Evolutionary conservation across 257 asterid species (phyloP), one percentile per base, ranked within the genome.

Genomic region (Ilex aquifolium): DNA sequence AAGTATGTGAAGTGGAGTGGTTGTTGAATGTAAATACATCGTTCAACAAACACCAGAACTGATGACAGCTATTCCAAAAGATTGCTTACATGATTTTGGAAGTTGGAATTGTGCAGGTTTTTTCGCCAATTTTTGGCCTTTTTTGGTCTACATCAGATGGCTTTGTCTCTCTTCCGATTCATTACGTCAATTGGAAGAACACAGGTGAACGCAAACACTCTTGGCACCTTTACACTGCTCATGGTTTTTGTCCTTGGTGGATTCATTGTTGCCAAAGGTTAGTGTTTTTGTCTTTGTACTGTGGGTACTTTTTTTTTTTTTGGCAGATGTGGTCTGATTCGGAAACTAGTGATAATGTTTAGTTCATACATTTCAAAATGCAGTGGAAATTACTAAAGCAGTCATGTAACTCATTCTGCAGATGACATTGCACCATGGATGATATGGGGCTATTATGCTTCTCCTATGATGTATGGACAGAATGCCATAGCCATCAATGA

Each of bases 401-500:
- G 13, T 13, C 13, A 44, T 44, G 50, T 29, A 21, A 13, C 14
- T 49, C 31, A 7, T 32, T 39, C 29, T 48, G 29, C 63, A 74
- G 76, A 74, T 65, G 76, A 74, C 58, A 65, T 74, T 60, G 31
- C 69, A 58, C 76, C 72, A 65, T 74, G 76, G 79, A 74, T 74
- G 57, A 61, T 13, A 61, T 74, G 79, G 79, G 79, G 64, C 5
- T 74, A 65, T 57, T 74, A 69, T 51, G 8, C 57, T 15, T 74
- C 79, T 21, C 79, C 79, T n/a, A 74, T 74, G 79, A 49, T 65
- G 14, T 74, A 74, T 27, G 79, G 72, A 69, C 79, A 74, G 67
- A 74, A 74, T 52, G 79, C 79, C 2, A 56, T 74, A 6, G 76
- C 69, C 49, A 65, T 74, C 53, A 70, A 65, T 61, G 79, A 74